phyloP scores from a whole-genome alignment of 2,329 filamentous ascomycete genomes.

The Venturiaceae sp. region DNA sequence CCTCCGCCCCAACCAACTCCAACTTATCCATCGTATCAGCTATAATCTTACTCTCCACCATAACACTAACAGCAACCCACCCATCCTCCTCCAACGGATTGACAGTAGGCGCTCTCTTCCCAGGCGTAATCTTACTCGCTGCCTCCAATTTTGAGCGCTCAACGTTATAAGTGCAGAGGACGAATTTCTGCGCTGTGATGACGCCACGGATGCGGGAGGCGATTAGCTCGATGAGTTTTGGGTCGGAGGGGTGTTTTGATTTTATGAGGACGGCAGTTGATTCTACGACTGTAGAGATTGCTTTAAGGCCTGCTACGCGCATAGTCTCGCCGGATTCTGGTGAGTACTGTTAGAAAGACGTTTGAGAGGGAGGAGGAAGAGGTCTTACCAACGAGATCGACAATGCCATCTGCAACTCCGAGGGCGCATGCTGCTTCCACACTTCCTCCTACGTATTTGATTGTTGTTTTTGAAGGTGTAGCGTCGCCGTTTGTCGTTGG shows the following conservation, averaged over 20 bases:
- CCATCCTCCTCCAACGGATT: slow-evolving; percentile 79
- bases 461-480: slow-evolving; percentile 62
- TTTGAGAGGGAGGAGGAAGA: not conserved
- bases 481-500: slow-evolving; percentile 25
- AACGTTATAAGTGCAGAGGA: slow-evolving; percentile 95
- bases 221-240: slow-evolving; percentile 73
- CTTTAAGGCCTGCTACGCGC: slow-evolving; percentile 86
- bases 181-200: slow-evolving; percentile 86
- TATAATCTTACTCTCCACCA: slow-evolving; percentile 84
- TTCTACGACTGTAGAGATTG: slow-evolving; percentile 87
- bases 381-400: slow-evolving; percentile 83
- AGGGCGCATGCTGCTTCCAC: slow-evolving; percentile 95
- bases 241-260: slow-evolving; percentile 73
- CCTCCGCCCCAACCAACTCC: slow-evolving; percentile 64
- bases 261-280: slow-evolving; percentile 87
- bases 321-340: slow-evolving; percentile 96
- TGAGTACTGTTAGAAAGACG: not conserved
- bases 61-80: slow-evolving; percentile 90
- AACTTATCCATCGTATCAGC: slow-evolving; percentile 82
- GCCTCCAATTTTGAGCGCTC: slow-evolving; percentile 56
- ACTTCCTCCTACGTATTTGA: slow-evolving; percentile 91
- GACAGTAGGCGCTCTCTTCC: slow-evolving; percentile 86
- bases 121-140: slow-evolving; percentile 74
- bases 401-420: slow-evolving; percentile 92
- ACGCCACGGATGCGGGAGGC: slow-evolving; percentile 81